Evolutionary conservation across 768 basidiomycete genomes (phyloP).

Genomic region (Pisolithus orientalis): DNA sequence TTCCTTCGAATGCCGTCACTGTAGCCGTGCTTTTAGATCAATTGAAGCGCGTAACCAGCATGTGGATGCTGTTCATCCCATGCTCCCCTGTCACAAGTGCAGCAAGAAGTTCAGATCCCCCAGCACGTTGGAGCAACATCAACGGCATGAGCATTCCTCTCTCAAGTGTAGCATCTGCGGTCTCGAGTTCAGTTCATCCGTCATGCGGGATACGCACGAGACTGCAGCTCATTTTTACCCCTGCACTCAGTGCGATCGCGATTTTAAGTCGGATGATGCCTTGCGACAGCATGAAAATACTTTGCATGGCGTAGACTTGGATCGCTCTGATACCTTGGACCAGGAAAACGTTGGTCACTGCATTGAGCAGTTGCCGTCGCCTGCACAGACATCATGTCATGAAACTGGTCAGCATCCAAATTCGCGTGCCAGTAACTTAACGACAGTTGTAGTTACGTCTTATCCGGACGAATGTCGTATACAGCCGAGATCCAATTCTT

Average conservation of each 20-base stretch:
- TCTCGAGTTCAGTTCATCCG: conserved; percentile 3
- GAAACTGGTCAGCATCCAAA: too few relatives aligned
- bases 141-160: neutral
- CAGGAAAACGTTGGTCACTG: too few relatives aligned
- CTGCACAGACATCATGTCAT: too few relatives aligned
- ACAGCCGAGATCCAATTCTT: too few relatives aligned
- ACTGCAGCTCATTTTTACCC: neutral
- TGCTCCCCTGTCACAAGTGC: neutral
- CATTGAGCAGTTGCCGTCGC: too few relatives aligned
- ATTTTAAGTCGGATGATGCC: neutral
- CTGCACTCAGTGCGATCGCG: conserved; percentile 1
- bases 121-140: neutral
- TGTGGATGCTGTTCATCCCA: conserved; percentile 6
- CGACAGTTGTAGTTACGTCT: too few relatives aligned
- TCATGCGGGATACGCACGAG: conserved; percentile 6
- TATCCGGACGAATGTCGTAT: too few relatives aligned
- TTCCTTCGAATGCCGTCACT: conserved; percentile 13
- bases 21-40: conserved; percentile 8
- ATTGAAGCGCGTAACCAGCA: conserved; percentile 7
- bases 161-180: neutral
- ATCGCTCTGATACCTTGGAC: neutral
- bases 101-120: neutral
- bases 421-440: too few relatives aligned
- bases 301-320: neutral
- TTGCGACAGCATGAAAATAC: neutral